Evolutionary conservation across 768 basidiomycete species (phyloP), one percentile per base, ranked within the genome.

Genomic region (Neoboletus brunneissimus): DNA sequence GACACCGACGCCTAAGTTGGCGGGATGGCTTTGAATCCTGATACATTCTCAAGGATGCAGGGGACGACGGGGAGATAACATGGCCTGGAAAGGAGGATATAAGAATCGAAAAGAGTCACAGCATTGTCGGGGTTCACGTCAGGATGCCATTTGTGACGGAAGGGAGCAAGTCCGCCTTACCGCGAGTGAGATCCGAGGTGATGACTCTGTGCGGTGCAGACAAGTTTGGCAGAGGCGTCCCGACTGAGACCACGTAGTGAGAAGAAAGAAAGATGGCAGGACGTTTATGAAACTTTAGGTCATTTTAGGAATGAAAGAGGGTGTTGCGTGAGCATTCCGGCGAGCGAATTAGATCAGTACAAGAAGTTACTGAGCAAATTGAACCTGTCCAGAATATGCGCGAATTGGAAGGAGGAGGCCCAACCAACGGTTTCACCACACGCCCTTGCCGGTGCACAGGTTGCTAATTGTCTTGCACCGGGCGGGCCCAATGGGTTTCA

Each of bases 201-300:
- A 67, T 67, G 61, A 37, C 31, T 27, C 12, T 56, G 51, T 58
- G 66, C 71, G 27, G 72, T 66, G 65, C 60, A 61, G 48, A 67
- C 69, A n/a, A 64, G 67, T 72, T 65, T 69, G 69, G 69, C 52
- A 72, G 69, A 72, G 51, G 10, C 55, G 70, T 62, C 65, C 69
- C 69, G 71, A 67, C 59, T 64, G 44, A 55, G 53, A 52, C 54
- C 45, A 45, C 42, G 48, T 54, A 66, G 68, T 64, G 67, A 68
- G 61, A 70, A 63, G 58, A 59, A 53, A 52, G 51, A 37, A 38
- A 46, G 23, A 46, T 60, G 45, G 38, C 40, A 60, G 41, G 47
- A 25, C 25, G 47, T 60, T 68, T 61, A 73, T 71, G 70, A 71
- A 71, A 71, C 71, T 69, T 64, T 70, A 65, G 61, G 54, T 63